phyloP scores from a whole-genome alignment of 2,329 filamentous ascomycete genomes.

The Cladophialophora yegresii region DNA sequence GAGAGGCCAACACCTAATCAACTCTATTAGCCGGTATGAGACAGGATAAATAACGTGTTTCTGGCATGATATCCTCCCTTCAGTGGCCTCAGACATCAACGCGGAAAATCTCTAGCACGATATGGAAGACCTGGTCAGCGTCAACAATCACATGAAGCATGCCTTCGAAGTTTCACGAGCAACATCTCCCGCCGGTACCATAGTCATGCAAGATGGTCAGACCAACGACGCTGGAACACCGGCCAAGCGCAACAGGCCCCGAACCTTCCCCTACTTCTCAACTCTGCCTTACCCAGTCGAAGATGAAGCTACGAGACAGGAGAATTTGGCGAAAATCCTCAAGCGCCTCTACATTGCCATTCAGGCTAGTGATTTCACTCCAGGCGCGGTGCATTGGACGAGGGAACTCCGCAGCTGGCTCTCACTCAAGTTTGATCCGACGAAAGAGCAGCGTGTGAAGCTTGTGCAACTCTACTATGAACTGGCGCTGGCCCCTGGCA shows the following conservation, averaged over 20 bases:
- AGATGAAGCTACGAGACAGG: constrained; percentile 73
- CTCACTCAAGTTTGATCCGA: constrained; percentile 94
- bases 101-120: constrained; percentile 30
- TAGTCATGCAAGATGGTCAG: constrained; percentile 52
- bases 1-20: not conserved
- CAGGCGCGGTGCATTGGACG: constrained; percentile 94
- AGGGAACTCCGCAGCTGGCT: constrained; percentile 94
- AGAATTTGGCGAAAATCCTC: constrained; percentile 80
- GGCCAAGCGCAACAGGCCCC: constrained; percentile 71
- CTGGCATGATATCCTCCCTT: constrained; percentile 7
- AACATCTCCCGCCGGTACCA: constrained; percentile 71
- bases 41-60: not conserved
- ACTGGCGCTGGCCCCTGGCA: constrained; percentile 82
- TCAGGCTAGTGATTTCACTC: constrained; percentile 88
- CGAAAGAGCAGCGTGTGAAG: constrained; percentile 76
- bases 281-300: constrained; percentile 89
- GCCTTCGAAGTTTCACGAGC: constrained; percentile 71
- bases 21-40: constrained; percentile 13
- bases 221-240: constrained; percentile 53
- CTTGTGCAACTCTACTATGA: constrained; percentile 93
- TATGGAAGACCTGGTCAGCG: constrained; percentile 25
- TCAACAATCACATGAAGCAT: constrained; percentile 21
- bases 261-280: constrained; percentile 90
- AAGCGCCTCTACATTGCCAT: constrained; percentile 92
- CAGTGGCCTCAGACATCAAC: constrained; percentile 3